phyloP scores from a whole-genome alignment of 495 filamentous ascomycete species.

The Annulohypoxylon nitens region DNA sequence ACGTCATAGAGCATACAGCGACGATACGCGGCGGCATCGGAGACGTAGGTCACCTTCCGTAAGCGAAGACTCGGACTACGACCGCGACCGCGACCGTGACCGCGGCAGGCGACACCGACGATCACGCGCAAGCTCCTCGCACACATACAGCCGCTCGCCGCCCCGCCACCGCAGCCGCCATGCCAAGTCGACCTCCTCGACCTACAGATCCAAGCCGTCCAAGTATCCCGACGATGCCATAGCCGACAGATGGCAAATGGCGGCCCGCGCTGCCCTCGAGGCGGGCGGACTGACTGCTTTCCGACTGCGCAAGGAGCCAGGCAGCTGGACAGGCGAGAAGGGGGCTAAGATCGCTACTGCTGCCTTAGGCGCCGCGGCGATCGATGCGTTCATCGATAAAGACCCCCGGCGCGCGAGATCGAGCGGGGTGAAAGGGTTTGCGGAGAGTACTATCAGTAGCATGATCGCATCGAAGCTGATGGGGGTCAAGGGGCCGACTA shows the following conservation, averaged over 20 bases:
- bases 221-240: not conserved
- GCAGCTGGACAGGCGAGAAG: slow-evolving; percentile 57
- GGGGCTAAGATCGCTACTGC: slow-evolving; percentile 57
- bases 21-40: slow-evolving; percentile 31
- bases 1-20: slow-evolving; percentile 42
- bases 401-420: slow-evolving; percentile 44
- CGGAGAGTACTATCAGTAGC: slow-evolving; percentile 49
- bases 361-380: slow-evolving; percentile 57
- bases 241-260: slow-evolving; percentile 50
- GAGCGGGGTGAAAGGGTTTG: slow-evolving; percentile 47
- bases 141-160: slow-evolving; percentile 36
- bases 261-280: slow-evolving; percentile 56
- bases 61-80: slow-evolving; percentile 38
- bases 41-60: slow-evolving; percentile 34
- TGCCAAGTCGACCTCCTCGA: slow-evolving; percentile 30
- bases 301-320: slow-evolving; percentile 55
- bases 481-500: slow-evolving; percentile 31
- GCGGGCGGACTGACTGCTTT: slow-evolving; percentile 57
- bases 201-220: slow-evolving; percentile 1
- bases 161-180: slow-evolving; percentile 27
- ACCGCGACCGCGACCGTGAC: slow-evolving; percentile 40
- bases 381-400: slow-evolving; percentile 53
- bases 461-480: slow-evolving; percentile 49
- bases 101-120: slow-evolving; percentile 42
- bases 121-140: slow-evolving; percentile 36